Evolutionary conservation across 2,329 filamentous ascomycete genomes (phyloP).

Genomic region (Alternaria triticimaculans): DNA sequence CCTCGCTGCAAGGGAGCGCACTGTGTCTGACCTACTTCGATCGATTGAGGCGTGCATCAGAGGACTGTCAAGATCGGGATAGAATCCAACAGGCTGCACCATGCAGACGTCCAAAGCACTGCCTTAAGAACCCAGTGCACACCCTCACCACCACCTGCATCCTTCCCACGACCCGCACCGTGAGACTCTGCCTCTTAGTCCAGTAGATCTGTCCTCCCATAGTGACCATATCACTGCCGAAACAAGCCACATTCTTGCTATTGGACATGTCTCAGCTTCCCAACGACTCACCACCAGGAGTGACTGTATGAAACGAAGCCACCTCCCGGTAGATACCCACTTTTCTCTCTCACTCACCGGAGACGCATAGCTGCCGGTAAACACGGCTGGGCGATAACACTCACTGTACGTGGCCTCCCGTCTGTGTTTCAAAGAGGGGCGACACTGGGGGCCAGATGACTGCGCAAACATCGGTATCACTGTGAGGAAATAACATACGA

Average conservation of each 20-base stretch:
- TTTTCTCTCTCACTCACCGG: constrained; percentile 11
- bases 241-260: background rate
- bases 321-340: background rate
- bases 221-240: background rate
- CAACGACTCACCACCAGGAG: background rate
- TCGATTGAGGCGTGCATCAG: background rate
- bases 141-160: background rate
- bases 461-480: background rate
- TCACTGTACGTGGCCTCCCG: constrained; percentile 4
- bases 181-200: background rate
- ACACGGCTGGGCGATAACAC: background rate
- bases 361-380: constrained; percentile 1
- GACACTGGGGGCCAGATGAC: background rate
- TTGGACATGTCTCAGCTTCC: background rate
- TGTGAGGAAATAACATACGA: background rate
- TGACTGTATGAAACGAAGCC: background rate
- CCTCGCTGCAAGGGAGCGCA: background rate
- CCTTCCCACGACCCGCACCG: background rate
- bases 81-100: background rate
- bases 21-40: background rate
- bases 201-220: background rate
- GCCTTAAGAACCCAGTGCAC: background rate
- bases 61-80: background rate
- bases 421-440: background rate
- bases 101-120: background rate